Percentiles rank a stretch among this genome's conserved stretches.
Evolutionary conservation across 225 moss, liverwort and hornwort species (phyloP).

Genomic region (Rhytidiadelphus loreus): DNA sequence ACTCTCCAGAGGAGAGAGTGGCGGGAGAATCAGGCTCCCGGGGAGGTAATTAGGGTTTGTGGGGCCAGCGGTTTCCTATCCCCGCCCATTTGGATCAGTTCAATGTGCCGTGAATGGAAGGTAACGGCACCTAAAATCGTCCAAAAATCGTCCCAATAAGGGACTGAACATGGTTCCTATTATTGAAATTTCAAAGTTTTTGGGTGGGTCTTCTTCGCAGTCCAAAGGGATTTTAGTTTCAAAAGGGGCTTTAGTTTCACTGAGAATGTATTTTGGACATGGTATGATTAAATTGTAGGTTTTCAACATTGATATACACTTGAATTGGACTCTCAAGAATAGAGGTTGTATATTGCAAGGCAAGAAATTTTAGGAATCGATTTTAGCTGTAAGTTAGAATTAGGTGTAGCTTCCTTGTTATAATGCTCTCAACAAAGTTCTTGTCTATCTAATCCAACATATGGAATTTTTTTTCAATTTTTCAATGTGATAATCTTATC

Average conservation of each 20-base stretch:
- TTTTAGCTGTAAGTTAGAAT: not conserved
- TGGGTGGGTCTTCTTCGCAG: not conserved
- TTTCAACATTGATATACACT: not conserved
- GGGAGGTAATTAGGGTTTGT: not conserved
- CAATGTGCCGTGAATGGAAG: not conserved
- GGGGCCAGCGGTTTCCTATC: not conserved
- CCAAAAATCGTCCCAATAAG: not conserved
- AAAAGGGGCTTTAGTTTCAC: not conserved
- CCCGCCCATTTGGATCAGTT: not conserved
- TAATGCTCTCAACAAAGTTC: fast-evolving
- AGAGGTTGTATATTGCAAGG: fast-evolving
- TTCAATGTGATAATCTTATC: not conserved
- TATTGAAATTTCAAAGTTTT: not conserved
- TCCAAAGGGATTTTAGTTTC: not conserved
- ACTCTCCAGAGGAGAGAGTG: not conserved
- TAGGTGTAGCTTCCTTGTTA: not conserved
- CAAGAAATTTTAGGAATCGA: fast-evolving
- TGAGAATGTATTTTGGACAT: not conserved
- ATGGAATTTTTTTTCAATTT: no score
- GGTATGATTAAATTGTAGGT: not conserved
- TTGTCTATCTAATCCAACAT: not conserved
- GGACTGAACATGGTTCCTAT: not conserved
- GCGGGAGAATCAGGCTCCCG: not conserved
- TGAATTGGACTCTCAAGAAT: fast-evolving
- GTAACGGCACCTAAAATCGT: not conserved